A percentile compares a stretch with the other conserved stretches of the same genome.
phyloP scores from a whole-genome alignment of 257 asterid species.

The Marsdenia floribunda region DNA sequence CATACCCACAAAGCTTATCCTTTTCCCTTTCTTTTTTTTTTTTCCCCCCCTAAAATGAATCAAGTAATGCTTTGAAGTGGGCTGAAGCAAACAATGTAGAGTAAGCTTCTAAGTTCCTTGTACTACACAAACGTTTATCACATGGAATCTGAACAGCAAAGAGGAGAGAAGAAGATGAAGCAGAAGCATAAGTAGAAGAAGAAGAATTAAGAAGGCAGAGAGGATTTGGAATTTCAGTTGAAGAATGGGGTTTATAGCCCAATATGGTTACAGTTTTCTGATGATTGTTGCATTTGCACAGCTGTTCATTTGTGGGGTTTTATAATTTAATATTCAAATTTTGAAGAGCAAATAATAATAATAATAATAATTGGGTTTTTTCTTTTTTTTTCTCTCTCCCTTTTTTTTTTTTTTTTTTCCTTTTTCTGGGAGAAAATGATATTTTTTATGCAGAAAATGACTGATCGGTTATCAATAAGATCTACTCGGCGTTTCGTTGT shows the following conservation, averaged over 20 bases:
- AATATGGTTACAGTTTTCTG: constrained; percentile 15
- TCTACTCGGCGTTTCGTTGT: constrained; percentile 12
- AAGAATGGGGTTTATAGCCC: constrained; percentile 9
- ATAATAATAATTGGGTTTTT: neutral
- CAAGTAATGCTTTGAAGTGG: neutral
- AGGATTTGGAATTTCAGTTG: constrained; percentile 11
- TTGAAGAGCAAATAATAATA: no score
- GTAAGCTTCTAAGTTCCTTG: neutral
- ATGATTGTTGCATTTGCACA: constrained; percentile 16
- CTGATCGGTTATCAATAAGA: constrained; percentile 20
- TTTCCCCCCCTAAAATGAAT: neutral
- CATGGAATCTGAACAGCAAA: neutral
- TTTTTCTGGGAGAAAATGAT: neutral
- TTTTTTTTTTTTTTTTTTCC: neutral
- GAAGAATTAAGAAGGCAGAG: neutral
- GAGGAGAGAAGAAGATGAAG: neutral
- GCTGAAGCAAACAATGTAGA: neutral
- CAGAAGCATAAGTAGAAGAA: neutral
- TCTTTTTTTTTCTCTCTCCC: no score
- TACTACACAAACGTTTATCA: neutral
- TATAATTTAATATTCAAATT: neutral
- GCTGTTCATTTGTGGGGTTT: constrained; percentile 16
- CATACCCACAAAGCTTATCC: constrained; percentile 13
- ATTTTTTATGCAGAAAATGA: constrained; percentile 17
- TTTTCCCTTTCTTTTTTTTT: neutral